Base-by-base conservation (phyloP, 257 asterid species). In the Scutellaria baicalensis region DNA sequence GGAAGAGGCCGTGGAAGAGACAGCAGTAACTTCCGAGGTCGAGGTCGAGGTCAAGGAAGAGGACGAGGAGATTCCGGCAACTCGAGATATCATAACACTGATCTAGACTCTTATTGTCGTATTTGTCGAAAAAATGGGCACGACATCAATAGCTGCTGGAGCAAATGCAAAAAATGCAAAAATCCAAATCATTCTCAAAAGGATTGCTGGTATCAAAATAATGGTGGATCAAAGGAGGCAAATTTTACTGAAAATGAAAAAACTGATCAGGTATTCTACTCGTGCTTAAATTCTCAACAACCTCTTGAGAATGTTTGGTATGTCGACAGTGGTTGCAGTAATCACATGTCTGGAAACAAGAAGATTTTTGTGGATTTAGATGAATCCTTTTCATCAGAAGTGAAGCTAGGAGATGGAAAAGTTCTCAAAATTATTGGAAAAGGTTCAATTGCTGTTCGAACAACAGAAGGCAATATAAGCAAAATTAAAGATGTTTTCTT, bases 191-290 rank as follows among this genome's bases (percentile, higher is more conserved):
- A 45, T 39, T 63, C 56, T 9, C 43, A 43, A 2, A 43, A 18
- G 20, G 69, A 63, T 63, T 63, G 69, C 12, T 63, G 42, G 56
- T 44, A 63, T 43, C 55, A 63, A 63, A 7, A 63, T 36, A 20
- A 63, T 21, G 54, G 55, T 63, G 51, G 18, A 9, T 20, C 9
- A 21, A 63, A 63, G 4, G 48, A 21, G 36, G 64, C 13, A 11
- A 43, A 9, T 59, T 23, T 11, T 33, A 13, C 13, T 23, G 31
- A 23, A 23, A 23, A 23, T 1, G 31, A 59, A 33, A 3, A 23
- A 3, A 23, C 31, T 3, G 31, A 23, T 23, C 31, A 23, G 31
- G 31, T 23, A 23, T 23, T 23, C 31, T 23, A 23, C 3, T 23
- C 31, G 3, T 23, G 31, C 31, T 23, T 23, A 23, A 23, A 23